These are phyloP conservation scores for Daedaleopsis sinensis DNA, from an alignment of 768 basidiomycete genomes.

Conservation along the genomic window DNA sequence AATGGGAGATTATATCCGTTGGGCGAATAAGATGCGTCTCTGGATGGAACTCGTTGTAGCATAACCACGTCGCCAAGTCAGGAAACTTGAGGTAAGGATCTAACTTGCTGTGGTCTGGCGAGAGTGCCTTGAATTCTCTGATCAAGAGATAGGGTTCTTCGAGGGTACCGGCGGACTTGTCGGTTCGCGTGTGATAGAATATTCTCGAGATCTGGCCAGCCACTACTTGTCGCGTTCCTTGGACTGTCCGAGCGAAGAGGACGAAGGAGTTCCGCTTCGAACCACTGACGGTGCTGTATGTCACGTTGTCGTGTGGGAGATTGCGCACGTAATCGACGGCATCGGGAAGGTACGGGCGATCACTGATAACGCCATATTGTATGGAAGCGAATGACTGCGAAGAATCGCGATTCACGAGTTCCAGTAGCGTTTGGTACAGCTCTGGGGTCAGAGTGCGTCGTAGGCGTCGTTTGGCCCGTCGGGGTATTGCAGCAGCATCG, in stretches of 20 bases:
- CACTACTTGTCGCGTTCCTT: no score
- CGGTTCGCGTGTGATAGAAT: no score
- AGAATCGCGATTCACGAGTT: neutral
- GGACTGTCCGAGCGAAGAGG: no score
- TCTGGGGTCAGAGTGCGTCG: no score
- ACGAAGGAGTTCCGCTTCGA: no score
- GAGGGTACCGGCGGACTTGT: no score
- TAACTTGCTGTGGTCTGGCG: neutral
- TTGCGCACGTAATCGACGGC: neutral
- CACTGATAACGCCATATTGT: neutral
- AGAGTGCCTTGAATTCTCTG: neutral
- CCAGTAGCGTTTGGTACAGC: neutral
- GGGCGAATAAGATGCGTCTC: neutral
- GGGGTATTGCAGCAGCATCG: no score
- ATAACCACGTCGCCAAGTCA: neutral
- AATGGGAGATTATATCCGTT: neutral
- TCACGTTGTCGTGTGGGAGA: neutral
- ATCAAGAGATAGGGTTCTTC: no score
- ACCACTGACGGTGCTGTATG: neutral
- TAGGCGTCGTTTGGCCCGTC: no score
- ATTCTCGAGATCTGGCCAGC: no score
- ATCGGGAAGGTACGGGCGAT: neutral
- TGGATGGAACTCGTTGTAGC: neutral
- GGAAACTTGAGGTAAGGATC: constrained; percentile 4
- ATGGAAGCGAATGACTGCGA: neutral